Evolutionary conservation across 2,329 filamentous ascomycete genomes (phyloP).

Genomic region (Calonectria multiphialidica): DNA sequence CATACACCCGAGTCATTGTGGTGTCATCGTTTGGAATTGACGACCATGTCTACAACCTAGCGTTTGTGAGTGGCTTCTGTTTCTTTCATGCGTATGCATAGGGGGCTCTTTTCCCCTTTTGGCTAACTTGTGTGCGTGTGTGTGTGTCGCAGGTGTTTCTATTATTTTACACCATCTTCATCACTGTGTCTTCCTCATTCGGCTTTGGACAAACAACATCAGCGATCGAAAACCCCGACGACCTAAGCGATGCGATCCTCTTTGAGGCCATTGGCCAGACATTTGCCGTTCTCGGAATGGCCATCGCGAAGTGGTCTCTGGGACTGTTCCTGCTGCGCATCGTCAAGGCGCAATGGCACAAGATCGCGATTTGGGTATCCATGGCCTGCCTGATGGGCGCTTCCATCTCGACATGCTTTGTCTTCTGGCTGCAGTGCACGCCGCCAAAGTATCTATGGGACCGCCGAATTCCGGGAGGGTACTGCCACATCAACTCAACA

Average conservation of each 20-base stretch:
- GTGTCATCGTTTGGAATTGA: constrained; percentile 49
- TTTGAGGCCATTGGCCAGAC: constrained; percentile 49
- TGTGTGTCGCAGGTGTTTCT: constrained; percentile 35
- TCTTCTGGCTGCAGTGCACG: constrained; percentile 33
- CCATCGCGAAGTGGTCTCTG: constrained; percentile 52
- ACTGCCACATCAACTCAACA: constrained; percentile 32
- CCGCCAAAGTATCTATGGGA: constrained; percentile 38
- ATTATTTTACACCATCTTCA: constrained; percentile 49
- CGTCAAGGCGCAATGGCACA: constrained; percentile 49
- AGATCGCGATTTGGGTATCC: constrained; percentile 49
- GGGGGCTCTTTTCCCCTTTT: neutral
- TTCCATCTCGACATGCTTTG: constrained; percentile 29
- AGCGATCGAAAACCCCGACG: constrained; percentile 33
- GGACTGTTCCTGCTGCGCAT: constrained; percentile 54
- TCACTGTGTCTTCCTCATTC: constrained; percentile 43
- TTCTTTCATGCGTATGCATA: neutral
- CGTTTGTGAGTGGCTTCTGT: constrained; percentile 23
- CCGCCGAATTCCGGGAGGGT: constrained; percentile 26
- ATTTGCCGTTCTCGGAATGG: constrained; percentile 54
- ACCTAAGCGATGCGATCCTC: constrained; percentile 43
- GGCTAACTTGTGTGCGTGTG: neutral
- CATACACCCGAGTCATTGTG: constrained; percentile 50
- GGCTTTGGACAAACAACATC: constrained; percentile 50
- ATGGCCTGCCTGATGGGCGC: constrained; percentile 38
- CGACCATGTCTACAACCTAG: constrained; percentile 49